A percentile compares a stretch with the other conserved stretches of the same genome.
Evolutionary conservation across 345 rosid genomes (phyloP).

Genomic region (Camelina hispida): DNA sequence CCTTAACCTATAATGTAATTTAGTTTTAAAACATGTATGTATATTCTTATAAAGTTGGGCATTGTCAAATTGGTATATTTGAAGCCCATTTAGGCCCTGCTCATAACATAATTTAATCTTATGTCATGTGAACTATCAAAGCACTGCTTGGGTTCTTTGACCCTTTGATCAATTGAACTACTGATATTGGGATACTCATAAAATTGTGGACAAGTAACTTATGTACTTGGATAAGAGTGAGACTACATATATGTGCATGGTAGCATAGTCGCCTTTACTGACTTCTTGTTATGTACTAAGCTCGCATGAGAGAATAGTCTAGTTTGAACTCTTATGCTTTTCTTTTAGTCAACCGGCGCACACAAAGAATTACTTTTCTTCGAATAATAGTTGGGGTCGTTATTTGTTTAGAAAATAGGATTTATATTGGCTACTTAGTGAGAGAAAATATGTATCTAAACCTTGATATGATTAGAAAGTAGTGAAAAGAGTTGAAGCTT

Average conservation of each 20-base stretch:
- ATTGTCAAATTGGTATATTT: neutral
- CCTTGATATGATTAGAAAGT: neutral
- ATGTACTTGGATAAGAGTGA: neutral
- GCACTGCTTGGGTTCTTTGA: constrained; percentile 1
- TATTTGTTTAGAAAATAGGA: neutral
- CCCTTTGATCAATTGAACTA: neutral
- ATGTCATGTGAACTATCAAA: constrained; percentile 1
- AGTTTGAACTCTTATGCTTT: neutral
- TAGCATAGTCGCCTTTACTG: neutral
- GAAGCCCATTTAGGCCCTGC: neutral
- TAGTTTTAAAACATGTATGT: neutral
- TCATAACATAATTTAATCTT: no score
- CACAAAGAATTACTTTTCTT: neutral
- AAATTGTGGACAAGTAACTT: neutral
- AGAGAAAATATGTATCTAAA: no score
- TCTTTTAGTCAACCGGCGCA: neutral
- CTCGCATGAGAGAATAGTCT: neutral
- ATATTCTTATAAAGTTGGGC: neutral
- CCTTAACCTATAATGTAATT: no score
- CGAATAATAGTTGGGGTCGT: neutral
- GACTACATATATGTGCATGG: neutral
- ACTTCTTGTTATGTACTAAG: neutral
- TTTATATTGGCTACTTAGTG: no score
- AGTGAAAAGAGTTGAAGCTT: neutral
- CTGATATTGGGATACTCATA: neutral